phyloP scores from a whole-genome alignment of 148 eudicot genomes.

The Arctostaphylos glauca region DNA sequence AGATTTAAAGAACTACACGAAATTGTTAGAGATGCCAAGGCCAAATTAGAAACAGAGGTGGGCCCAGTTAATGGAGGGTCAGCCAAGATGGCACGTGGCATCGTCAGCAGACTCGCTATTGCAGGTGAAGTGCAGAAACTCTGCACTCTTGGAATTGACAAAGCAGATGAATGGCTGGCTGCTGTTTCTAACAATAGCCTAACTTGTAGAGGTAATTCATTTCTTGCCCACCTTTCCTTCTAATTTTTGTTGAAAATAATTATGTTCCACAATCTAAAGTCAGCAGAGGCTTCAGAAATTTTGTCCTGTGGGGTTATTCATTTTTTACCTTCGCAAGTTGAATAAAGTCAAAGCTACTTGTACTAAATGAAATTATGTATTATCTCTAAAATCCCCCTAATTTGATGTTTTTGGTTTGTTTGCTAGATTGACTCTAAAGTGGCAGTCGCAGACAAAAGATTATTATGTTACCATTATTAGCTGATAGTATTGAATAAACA shows the following conservation, averaged over 20 bases:
- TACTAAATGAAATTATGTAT: background rate
- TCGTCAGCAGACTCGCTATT: conserved; percentile 75
- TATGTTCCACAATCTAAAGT: background rate
- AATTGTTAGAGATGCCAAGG: conserved; percentile 63
- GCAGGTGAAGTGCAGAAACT: conserved; percentile 78
- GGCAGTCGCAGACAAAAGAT: background rate
- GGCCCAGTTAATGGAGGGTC: conserved; percentile 73
- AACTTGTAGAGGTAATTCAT: conserved; percentile 42
- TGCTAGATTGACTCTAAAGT: background rate
- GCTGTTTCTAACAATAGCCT: conserved; percentile 31
- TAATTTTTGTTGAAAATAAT: background rate
- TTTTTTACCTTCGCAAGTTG: background rate
- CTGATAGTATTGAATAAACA: background rate
- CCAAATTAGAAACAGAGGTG: conserved; percentile 72
- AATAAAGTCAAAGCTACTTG: background rate
- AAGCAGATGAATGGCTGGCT: conserved; percentile 70
- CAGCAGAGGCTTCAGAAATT: background rate
- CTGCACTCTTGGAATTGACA: conserved; percentile 70
- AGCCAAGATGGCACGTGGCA: conserved; percentile 66
- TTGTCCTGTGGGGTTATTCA: background rate
- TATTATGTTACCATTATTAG: background rate
- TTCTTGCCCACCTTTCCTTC: conserved; percentile 10
- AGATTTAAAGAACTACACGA: conserved; percentile 75
- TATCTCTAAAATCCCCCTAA: background rate
- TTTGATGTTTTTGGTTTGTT: background rate